Evolutionary conservation across 305 asterid species (phyloP), one percentile per base, ranked within the genome.

Genomic region (Plantago lanceolata): DNA sequence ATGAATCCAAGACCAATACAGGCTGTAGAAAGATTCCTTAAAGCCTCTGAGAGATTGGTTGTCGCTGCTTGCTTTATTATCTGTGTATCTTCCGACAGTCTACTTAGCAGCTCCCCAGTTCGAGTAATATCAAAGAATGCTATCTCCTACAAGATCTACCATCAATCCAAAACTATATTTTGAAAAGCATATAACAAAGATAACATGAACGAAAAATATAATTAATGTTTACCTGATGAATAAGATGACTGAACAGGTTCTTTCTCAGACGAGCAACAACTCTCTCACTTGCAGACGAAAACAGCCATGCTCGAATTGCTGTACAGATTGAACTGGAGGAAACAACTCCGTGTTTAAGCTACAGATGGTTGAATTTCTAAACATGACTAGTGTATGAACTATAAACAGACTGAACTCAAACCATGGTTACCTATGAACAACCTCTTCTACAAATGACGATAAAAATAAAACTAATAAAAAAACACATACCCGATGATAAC

Each of bases 21-120:
- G 70, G 92, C 88, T 57, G 94, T 87, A 31, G 95, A 72, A 59
- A 87, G 74, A 75, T 84, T 87, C 68, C 87, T 73, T 61, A 90
- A 77, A 65, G 94, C 90, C 72, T 84, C 94, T 16, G 97, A 87
- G 69, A 90, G 92, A 61, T 90, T 90, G 37, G 94, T 83, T 12
- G 96, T 90, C 62, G 97, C 97, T 45, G 92, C 97, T 79, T 73
- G 87, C 67, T 90, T 87, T 57, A 90, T 90, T 61, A 90, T 85
- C 73, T 90, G 94, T 20, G 96, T 87, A 76, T 90, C 97, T 81
- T 90, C 97, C 48, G 97, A 90, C 8, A 90, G 87, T 78, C 97
- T 78, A 71, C 95, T 89, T 55, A 89, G 73, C 63, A 89, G 92
- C 74, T 89, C 97, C 60, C 97, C 97, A 3, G 97, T 87, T 19